phyloP scores from a whole-genome alignment of 2,329 filamentous ascomycete genomes.

The Colletotrichum agaves region DNA sequence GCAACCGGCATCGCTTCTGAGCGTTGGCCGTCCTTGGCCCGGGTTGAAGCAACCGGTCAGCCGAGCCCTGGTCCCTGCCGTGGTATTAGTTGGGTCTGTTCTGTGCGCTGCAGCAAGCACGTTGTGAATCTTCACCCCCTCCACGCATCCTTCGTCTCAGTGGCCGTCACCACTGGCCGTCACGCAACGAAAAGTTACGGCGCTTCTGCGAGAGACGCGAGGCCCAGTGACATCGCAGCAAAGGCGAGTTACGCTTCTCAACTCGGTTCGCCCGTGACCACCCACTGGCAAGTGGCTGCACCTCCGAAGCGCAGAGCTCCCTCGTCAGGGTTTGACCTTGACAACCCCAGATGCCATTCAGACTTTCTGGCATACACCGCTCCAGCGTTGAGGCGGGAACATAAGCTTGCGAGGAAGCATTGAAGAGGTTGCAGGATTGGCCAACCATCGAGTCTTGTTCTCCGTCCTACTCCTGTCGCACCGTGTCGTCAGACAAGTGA shows the following conservation, averaged over 20 bases:
- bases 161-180: slow-evolving; percentile 30
- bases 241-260: slow-evolving; percentile 24
- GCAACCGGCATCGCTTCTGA: slow-evolving; percentile 30
- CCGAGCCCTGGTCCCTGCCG: slow-evolving; percentile 31
- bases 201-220: slow-evolving; percentile 24
- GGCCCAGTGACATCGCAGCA: slow-evolving; percentile 23
- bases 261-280: slow-evolving; percentile 6
- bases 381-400: background rate
- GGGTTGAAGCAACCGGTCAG: slow-evolving; percentile 15
- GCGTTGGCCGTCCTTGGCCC: slow-evolving; percentile 19
- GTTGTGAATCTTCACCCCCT: slow-evolving; percentile 25
- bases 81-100: slow-evolving; percentile 10
- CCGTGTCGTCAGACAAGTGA: background rate
- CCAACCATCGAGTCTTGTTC: background rate
- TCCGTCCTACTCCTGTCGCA: background rate
- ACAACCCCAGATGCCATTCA: slow-evolving; percentile 16
- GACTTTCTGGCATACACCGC: slow-evolving; percentile 26
- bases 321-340: background rate
- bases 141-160: slow-evolving; percentile 23
- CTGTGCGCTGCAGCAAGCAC: slow-evolving; percentile 3
- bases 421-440: background rate
- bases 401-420: background rate
- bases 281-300: slow-evolving; percentile 10
- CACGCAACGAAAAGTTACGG: slow-evolving; percentile 33
- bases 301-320: slow-evolving; percentile 17